phyloP scores from a whole-genome alignment of 2,329 filamentous ascomycete species.

The Cercospora sp. region DNA sequence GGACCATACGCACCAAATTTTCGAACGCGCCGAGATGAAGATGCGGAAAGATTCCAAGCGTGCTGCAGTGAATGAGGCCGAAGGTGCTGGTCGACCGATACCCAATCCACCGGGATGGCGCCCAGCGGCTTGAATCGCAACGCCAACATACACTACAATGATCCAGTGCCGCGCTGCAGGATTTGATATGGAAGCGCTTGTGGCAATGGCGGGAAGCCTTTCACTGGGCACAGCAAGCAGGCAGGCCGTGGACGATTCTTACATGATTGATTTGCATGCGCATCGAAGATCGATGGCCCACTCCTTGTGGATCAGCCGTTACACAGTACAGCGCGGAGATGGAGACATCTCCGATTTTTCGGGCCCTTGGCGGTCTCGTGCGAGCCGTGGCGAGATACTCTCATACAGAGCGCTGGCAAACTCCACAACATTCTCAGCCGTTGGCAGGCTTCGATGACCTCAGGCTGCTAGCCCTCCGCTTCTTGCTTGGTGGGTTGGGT shows the following conservation, averaged over 20 bases:
- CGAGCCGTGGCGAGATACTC: no score
- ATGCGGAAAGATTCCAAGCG: slow-evolving; percentile 33
- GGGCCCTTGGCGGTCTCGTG: background rate
- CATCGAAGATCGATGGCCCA: background rate
- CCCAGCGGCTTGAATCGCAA: slow-evolving; percentile 8
- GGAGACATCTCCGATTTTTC: background rate
- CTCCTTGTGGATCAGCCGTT: background rate
- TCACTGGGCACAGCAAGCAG: background rate
- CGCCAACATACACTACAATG: background rate
- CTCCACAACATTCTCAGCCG: background rate
- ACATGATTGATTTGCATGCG: background rate
- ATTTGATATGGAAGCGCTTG: background rate
- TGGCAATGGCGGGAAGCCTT: background rate
- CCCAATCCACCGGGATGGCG: slow-evolving; percentile 38
- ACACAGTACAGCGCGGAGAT: background rate
- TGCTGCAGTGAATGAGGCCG: slow-evolving; percentile 29
- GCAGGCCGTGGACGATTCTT: background rate
- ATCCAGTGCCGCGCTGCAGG: background rate
- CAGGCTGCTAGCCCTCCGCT: background rate
- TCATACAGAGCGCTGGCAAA: no score
- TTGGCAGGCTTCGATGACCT: background rate
- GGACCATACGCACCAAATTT: slow-evolving; percentile 41
- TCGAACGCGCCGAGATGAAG: slow-evolving; percentile 33
- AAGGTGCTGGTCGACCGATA: slow-evolving; percentile 29
- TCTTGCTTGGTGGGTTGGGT: background rate